Evolutionary conservation across 2,329 filamentous ascomycete species (phyloP).

Genomic region (Alternaria burnsii): DNA sequence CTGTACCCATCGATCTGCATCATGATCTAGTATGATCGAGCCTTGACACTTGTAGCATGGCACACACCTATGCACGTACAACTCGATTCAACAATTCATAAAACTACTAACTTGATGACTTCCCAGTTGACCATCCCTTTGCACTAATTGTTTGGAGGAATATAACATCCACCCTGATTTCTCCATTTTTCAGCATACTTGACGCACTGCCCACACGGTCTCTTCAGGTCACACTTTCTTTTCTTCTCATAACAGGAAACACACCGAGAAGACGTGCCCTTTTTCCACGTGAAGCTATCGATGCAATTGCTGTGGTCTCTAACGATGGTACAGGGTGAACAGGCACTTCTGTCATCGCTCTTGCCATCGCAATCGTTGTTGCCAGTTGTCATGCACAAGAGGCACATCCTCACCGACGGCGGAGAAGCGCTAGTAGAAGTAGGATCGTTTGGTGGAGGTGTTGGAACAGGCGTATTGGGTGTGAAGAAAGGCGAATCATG

Average conservation of each 20-base stretch:
- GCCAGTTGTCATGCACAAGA: neutral
- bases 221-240: neutral
- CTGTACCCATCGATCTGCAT: no score
- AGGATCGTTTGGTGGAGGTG: neutral
- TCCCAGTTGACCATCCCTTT: neutral
- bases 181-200: neutral
- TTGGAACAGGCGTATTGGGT: no score
- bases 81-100: neutral
- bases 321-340: neutral
- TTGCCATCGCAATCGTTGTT: neutral
- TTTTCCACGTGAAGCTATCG: neutral
- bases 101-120: neutral
- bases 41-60: no score
- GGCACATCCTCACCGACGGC: neutral
- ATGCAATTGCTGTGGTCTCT: neutral
- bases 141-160: neutral
- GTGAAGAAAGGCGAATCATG: neutral
- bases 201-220: neutral
- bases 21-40: no score
- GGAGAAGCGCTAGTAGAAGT: neutral
- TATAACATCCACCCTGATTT: neutral
- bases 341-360: neutral
- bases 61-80: neutral
- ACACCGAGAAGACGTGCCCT: neutral
- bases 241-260: neutral